A percentile compares a stretch with the other conserved stretches of the same genome.
Conservation (phyloP, 2,329 filamentous ascomycete genomes). For the Sphaerulina vaccinii region DNA sequence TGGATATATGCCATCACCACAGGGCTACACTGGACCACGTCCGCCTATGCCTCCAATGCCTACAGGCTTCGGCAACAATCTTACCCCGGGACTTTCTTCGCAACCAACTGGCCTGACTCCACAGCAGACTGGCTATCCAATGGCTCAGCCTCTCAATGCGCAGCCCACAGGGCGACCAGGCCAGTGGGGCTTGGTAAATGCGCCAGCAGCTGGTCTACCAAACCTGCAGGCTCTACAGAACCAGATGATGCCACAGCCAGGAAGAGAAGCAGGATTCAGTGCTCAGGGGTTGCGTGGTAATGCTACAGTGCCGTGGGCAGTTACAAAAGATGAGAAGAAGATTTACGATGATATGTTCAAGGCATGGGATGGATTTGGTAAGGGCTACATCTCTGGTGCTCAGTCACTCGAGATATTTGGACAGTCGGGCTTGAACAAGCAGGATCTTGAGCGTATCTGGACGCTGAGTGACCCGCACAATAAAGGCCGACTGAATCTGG, state of each 20-base stretch:
- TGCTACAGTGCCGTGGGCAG: slow-evolving; percentile 95
- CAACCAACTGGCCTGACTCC: slow-evolving; percentile 48
- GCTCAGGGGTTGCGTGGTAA: slow-evolving; percentile 87
- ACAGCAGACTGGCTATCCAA: slow-evolving; percentile 63
- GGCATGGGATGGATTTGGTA: slow-evolving; percentile 92
- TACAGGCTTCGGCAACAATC: slow-evolving; percentile 59
- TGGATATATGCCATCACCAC: slow-evolving; percentile 67
- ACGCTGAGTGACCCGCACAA: slow-evolving; percentile 92
- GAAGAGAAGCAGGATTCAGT: slow-evolving; percentile 82
- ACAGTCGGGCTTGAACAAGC: slow-evolving; percentile 88
- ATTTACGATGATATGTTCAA: slow-evolving; percentile 93
- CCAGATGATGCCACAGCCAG: slow-evolving; percentile 95
- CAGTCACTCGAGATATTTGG: slow-evolving; percentile 97
- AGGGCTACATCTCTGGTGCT: slow-evolving; percentile 86
- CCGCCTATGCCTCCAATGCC: slow-evolving; percentile 84
- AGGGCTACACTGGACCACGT: slow-evolving; percentile 75
- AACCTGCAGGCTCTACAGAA: slow-evolving; percentile 91
- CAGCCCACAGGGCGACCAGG: slow-evolving; percentile 91
- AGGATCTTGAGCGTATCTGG: slow-evolving; percentile 90
- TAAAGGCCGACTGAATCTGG: slow-evolving; percentile 88
- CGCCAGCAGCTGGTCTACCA: slow-evolving; percentile 81
- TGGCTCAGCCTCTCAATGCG: slow-evolving; percentile 71
- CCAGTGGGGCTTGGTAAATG: slow-evolving; percentile 98
- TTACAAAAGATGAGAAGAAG: slow-evolving; percentile 97
- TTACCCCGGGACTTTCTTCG: slow-evolving; percentile 5